These are phyloP conservation scores for Dendrobium nobile DNA, from an alignment of 106 monocot species.

Conservation along the genomic window DNA sequence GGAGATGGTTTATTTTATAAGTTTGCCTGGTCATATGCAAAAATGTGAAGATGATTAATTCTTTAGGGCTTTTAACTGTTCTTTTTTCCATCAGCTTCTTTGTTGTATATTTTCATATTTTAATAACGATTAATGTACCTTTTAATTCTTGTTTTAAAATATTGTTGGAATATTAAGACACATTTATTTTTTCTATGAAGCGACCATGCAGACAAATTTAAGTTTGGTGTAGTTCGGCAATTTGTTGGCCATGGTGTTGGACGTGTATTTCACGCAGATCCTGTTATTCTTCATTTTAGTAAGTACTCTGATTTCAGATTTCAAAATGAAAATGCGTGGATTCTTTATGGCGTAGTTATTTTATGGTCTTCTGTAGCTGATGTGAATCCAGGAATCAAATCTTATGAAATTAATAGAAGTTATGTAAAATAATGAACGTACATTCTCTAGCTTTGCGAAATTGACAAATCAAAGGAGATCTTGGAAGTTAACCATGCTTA, in stretches of 20 bases:
- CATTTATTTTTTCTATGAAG: conserved; percentile 17
- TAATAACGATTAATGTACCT: neutral
- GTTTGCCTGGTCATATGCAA: neutral
- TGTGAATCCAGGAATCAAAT: too few species aligned
- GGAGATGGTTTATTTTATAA: neutral
- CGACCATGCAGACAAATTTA: conserved; percentile 56
- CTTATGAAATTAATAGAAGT: too few species aligned
- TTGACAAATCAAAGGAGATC: too few species aligned
- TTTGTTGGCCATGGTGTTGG: conserved; percentile 80
- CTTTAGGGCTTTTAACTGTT: neutral
- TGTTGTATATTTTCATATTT: neutral
- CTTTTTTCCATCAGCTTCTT: neutral
- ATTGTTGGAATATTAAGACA: neutral
- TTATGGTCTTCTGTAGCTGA: neutral
- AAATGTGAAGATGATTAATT: neutral
- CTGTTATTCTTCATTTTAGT: conserved; percentile 69
- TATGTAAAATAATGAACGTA: too few species aligned
- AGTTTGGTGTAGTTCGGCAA: conserved; percentile 51
- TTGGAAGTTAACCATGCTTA: too few species aligned
- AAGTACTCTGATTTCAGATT: conserved; percentile 14
- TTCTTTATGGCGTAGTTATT: neutral
- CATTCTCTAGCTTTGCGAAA: too few species aligned
- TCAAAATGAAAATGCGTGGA: neutral
- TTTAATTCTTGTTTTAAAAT: neutral
- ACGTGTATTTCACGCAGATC: conserved; percentile 63